Percentiles rank a stretch among this genome's conserved stretches.
phyloP scores from a whole-genome alignment of 331 rosid genomes.

The Pyracantha coccinea region DNA sequence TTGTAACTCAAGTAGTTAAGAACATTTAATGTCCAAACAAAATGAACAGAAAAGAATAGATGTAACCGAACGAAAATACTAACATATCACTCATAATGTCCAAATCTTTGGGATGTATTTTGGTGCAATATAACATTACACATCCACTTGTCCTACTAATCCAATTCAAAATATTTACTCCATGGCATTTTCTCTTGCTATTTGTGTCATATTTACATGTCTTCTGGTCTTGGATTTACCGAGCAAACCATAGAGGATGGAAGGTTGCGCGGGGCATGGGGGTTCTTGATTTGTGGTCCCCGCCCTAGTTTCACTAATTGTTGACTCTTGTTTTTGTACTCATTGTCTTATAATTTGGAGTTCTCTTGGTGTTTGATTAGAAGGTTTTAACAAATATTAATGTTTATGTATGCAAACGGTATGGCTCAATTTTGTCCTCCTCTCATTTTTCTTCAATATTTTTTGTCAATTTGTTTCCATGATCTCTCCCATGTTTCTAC shows the following conservation, averaged over 20 bases:
- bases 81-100: too few relatives aligned
- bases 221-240: background rate
- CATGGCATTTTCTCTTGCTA: background rate
- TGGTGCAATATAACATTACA: background rate
- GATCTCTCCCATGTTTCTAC: too few relatives aligned
- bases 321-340: slow-evolving; percentile 52
- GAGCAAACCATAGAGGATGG: background rate
- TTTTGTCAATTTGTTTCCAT: background rate
- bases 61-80: too few relatives aligned
- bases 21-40: too few relatives aligned
- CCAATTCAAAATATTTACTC: background rate
- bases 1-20: background rate
- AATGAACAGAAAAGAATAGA: too few relatives aligned
- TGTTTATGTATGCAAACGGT: background rate
- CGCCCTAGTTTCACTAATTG: slow-evolving; percentile 11
- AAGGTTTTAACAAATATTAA: slow-evolving; percentile 3
- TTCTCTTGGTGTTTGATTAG: slow-evolving; percentile 14
- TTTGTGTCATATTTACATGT: background rate
- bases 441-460: background rate
- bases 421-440: background rate
- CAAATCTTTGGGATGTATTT: too few relatives aligned
- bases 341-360: slow-evolving; percentile 30
- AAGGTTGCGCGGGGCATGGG: slow-evolving; percentile 10
- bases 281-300: slow-evolving; percentile 26
- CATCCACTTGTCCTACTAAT: background rate